Evolutionary conservation across 306 rosid species (phyloP).

Genomic region (Inga laurina): DNA sequence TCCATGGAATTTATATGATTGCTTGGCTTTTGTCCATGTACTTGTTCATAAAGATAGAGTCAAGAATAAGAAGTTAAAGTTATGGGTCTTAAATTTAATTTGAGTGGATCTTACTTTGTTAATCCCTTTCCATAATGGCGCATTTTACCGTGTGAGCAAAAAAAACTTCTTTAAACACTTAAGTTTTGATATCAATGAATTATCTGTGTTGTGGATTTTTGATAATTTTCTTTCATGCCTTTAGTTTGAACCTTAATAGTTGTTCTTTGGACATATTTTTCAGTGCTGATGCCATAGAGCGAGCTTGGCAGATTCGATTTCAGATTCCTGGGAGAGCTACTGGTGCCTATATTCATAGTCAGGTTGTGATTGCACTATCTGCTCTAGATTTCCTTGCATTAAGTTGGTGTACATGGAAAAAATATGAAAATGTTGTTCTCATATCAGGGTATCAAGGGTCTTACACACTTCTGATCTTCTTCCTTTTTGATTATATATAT

Average conservation of each 20-base stretch:
- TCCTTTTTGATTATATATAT: no score
- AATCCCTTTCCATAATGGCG: background rate
- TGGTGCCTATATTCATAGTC: conserved; percentile 80
- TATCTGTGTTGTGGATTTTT: background rate
- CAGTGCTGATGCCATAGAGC: conserved; percentile 51
- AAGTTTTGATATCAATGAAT: background rate
- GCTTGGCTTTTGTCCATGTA: background rate
- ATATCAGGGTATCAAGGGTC: conserved; percentile 65
- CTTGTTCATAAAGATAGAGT: background rate
- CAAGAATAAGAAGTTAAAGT: background rate
- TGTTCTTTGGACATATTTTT: conserved; percentile 29
- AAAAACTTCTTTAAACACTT: background rate
- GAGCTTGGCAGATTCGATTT: conserved; percentile 69
- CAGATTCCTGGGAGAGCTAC: conserved; percentile 80
- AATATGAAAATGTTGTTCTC: conserved; percentile 1
- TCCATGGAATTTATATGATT: background rate
- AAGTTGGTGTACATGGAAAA: background rate
- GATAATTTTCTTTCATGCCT: background rate
- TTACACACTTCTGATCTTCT: no score
- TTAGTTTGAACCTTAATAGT: background rate
- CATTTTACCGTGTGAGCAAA: background rate
- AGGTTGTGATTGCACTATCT: conserved; percentile 38
- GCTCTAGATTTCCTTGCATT: conserved; percentile 1
- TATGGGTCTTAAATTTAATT: background rate
- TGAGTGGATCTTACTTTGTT: background rate